These are phyloP conservation scores for Thymus mandschuricus DNA, from an alignment of 257 asterid species.

Conservation along the genomic window DNA sequence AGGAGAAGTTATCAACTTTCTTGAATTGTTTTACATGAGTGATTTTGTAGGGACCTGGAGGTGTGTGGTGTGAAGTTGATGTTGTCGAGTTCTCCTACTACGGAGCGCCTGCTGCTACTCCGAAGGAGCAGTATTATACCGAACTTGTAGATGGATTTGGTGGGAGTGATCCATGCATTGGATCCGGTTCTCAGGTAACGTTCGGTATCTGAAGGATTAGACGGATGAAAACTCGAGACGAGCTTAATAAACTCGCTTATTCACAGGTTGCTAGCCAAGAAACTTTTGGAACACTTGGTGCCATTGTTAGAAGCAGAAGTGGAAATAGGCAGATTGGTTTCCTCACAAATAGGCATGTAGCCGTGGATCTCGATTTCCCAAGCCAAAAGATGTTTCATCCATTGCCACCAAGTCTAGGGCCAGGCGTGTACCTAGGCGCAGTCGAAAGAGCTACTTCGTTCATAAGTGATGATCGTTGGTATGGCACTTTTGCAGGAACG, in stretches of 20 bases:
- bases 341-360: conserved; percentile 96
- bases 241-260: background rate
- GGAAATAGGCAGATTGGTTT: conserved; percentile 90
- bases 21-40: conserved; percentile 22
- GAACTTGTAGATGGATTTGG: conserved; percentile 93
- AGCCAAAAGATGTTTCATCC: conserved; percentile 99
- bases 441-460: conserved; percentile 98
- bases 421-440: conserved; percentile 96
- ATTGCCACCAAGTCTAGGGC: conserved; percentile 95
- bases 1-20: background rate
- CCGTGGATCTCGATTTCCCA: conserved; percentile 94
- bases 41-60: conserved; percentile 91
- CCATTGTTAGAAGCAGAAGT: conserved; percentile 90
- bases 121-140: conserved; percentile 82
- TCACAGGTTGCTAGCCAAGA: conserved; percentile 97
- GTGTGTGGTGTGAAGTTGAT: conserved; percentile 98
- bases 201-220: background rate
- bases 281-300: conserved; percentile 96
- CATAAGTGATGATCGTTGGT: conserved; percentile 89
- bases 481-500: conserved; percentile 89
- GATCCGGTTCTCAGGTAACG: conserved; percentile 97
- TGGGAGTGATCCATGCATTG: conserved; percentile 87
- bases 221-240: background rate
- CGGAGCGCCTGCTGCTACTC: conserved; percentile 92
- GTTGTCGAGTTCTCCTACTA: conserved; percentile 93